A percentile compares a stretch with the other conserved stretches of the same genome.
These are phyloP conservation scores for Kuraishia cidri DNA, from an alignment of 805 yeast genomes.

Conservation along the genomic window DNA sequence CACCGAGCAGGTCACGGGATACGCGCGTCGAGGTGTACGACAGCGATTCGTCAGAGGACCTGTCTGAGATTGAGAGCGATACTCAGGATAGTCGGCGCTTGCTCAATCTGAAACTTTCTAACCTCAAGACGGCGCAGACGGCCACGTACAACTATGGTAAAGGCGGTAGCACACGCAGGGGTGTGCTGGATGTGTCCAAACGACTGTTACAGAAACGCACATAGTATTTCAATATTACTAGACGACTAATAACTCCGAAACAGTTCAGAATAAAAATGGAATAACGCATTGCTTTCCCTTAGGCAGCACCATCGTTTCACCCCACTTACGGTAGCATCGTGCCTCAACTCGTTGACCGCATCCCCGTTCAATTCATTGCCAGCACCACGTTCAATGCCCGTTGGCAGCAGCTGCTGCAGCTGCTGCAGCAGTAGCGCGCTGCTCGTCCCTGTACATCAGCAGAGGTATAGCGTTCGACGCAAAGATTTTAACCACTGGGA, in stretches of 20 bases:
- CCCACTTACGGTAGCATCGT: no score
- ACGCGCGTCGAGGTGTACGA: slow-evolving; percentile 2
- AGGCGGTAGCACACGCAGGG: not conserved
- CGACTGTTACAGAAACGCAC: slow-evolving; percentile 1
- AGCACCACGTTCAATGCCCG: no score
- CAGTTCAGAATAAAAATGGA: no score
- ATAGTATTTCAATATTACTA: no score
- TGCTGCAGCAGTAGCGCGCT: not conserved
- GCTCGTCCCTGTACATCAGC: slow-evolving; percentile 31
- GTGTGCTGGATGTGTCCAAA: not conserved
- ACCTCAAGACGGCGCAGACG: slow-evolving; percentile 2
- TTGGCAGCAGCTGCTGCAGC: no score
- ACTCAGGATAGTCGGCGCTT: not conserved
- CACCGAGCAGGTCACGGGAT: no score
- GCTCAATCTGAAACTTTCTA: no score
- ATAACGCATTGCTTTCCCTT: no score
- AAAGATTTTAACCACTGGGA: slow-evolving; percentile 48
- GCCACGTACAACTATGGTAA: slow-evolving; percentile 1
- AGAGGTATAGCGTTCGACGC: slow-evolving; percentile 55
- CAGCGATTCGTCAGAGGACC: slow-evolving; percentile 2
- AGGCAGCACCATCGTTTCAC: no score
- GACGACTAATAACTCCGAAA: no score
- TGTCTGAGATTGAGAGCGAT: slow-evolving; percentile 1
- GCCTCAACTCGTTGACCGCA: no score
- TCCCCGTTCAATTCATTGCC: no score